phyloP scores from a whole-genome alignment of 495 filamentous ascomycete species.

The Trichoderma parareesei region DNA sequence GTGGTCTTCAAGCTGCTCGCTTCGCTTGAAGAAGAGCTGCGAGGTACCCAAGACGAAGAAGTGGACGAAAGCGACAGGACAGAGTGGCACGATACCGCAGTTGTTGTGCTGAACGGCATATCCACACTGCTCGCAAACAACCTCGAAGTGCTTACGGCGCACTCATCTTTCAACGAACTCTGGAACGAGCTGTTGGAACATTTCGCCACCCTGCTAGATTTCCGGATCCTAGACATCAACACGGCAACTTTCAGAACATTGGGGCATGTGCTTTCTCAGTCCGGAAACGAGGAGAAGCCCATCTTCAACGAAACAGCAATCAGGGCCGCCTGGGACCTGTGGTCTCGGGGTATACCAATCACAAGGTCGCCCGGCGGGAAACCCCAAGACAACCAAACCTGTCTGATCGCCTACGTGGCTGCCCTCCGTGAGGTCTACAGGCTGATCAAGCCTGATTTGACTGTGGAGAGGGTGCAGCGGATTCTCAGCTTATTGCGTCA shows the following conservation, averaged over 20 bases:
- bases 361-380: conserved; percentile 27
- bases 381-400: conserved; percentile 60
- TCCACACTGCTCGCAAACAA: conserved; percentile 61
- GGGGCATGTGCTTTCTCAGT: conserved; percentile 54
- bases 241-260: conserved; percentile 64
- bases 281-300: conserved; percentile 35
- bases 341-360: conserved; percentile 55
- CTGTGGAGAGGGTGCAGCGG: conserved; percentile 48
- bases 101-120: conserved; percentile 62
- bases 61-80: conserved; percentile 33
- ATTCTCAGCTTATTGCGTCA: conserved; percentile 55
- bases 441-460: conserved; percentile 59
- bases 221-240: conserved; percentile 58
- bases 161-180: conserved; percentile 50
- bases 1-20: conserved; percentile 70
- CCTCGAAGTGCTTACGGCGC: conserved; percentile 49
- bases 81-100: conserved; percentile 70
- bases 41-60: conserved; percentile 18
- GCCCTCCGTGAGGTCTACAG: conserved; percentile 72
- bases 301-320: conserved; percentile 50
- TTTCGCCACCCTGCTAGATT: conserved; percentile 50
- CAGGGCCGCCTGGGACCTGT: conserved; percentile 62
- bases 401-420: conserved; percentile 68
- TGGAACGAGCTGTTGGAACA: conserved; percentile 64
- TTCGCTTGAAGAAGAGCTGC: conserved; percentile 42